Evolutionary conservation across 2,329 filamentous ascomycete species (phyloP).

Genomic region (Ceratocystis ficicola): DNA sequence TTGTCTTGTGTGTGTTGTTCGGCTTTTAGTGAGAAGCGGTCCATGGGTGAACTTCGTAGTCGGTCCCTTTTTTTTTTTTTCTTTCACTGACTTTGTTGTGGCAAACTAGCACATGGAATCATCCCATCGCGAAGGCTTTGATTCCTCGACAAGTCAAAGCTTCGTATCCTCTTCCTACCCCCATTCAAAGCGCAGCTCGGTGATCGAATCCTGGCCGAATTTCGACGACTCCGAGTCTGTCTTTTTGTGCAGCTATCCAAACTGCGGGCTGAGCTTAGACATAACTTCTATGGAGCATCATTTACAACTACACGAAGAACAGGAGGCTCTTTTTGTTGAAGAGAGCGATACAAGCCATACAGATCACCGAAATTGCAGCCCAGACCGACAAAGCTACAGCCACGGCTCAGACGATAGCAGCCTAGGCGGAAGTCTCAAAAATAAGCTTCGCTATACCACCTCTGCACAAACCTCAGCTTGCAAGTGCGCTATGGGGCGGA

Average conservation of each 20-base stretch:
- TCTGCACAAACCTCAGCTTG: background rate
- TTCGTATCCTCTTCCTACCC: background rate
- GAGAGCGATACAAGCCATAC: constrained; percentile 1
- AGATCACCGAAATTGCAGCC: background rate
- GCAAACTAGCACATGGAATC: background rate
- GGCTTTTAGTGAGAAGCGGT: background rate
- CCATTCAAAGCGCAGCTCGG: background rate
- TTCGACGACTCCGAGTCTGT: background rate
- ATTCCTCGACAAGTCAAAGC: background rate
- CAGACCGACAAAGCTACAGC: background rate
- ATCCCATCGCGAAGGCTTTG: background rate
- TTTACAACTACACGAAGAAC: constrained; percentile 3
- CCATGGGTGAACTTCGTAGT: background rate
- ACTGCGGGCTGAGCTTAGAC: background rate
- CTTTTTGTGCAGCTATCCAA: constrained; percentile 2
- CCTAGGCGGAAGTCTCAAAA: background rate
- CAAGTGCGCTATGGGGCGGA: background rate
- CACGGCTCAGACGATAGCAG: background rate
- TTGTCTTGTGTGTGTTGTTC: background rate
- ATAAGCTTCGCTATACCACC: background rate
- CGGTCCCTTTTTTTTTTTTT: background rate
- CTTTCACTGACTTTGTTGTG: background rate
- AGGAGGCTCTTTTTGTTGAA: background rate
- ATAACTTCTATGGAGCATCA: background rate
- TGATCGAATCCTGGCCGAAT: background rate